These are phyloP conservation scores for Parasarocladium wereldwijsianum DNA, from an alignment of 2,329 filamentous ascomycete species.

Conservation along the genomic window DNA sequence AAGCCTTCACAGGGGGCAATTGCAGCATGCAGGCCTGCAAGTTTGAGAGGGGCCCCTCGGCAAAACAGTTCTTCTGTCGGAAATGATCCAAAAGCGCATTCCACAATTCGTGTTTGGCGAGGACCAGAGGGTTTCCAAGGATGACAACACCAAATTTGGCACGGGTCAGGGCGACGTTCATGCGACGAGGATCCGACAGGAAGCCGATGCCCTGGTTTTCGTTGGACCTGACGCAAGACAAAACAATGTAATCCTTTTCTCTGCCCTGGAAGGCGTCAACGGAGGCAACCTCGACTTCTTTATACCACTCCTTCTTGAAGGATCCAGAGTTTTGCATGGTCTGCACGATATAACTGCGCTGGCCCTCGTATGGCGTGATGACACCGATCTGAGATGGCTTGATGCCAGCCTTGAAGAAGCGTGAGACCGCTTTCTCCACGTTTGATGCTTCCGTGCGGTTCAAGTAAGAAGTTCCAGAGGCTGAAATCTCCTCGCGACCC, in stretches of 20 bases:
- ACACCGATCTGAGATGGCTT: slow-evolving; percentile 88
- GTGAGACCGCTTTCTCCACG: slow-evolving; percentile 95
- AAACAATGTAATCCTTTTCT: slow-evolving; percentile 97
- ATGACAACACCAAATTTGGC: slow-evolving; percentile 96
- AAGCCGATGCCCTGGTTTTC: slow-evolving; percentile 99
- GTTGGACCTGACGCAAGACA: slow-evolving; percentile 96
- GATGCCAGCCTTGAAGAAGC: slow-evolving; percentile 98
- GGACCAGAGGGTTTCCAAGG: slow-evolving; percentile 90
- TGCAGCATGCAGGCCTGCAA: slow-evolving; percentile 91
- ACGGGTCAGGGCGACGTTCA: slow-evolving; percentile 93
- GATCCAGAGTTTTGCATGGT: slow-evolving; percentile 98
- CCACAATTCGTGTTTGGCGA: slow-evolving; percentile 97
- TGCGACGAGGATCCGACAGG: slow-evolving; percentile 88
- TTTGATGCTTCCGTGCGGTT: slow-evolving; percentile 96
- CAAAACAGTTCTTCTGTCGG: slow-evolving; percentile 90
- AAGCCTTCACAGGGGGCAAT: slow-evolving; percentile 86
- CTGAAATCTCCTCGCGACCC: slow-evolving; percentile 94
- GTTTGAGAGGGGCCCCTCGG: slow-evolving; percentile 89
- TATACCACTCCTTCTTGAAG: slow-evolving; percentile 97
- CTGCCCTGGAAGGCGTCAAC: slow-evolving; percentile 98
- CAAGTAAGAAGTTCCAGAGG: slow-evolving; percentile 92
- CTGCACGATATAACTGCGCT: slow-evolving; percentile 94
- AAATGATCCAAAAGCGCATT: slow-evolving; percentile 91
- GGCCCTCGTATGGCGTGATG: slow-evolving; percentile 96
- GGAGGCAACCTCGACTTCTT: slow-evolving; percentile 95